Percentiles rank a stretch among this genome's conserved stretches.
Evolutionary conservation across 176 grass and related monocot species (phyloP).

Genomic region (maize (Zea mays)): Zm-B73-REFERENCE-NAM-5.0 NC_050098.1:217349001-217349500

Average conservation of each 20-base stretch:
- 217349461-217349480: background rate
- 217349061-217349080: background rate
- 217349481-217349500: background rate
- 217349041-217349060: background rate
- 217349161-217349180: background rate
- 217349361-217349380: background rate
- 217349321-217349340: slow-evolving; percentile 15
- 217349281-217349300: background rate
- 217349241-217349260: background rate
- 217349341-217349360: background rate
- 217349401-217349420: background rate
- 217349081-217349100: background rate
- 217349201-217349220: background rate
- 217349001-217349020: slow-evolving; percentile 71
- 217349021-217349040: background rate
- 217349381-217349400: background rate
- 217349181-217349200: background rate
- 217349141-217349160: background rate
- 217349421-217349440: background rate
- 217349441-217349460: background rate
- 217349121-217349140: background rate
- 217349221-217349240: background rate
- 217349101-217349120: background rate
- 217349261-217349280: background rate
- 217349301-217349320: background rate